Conservation (phyloP, 495 filamentous ascomycete species). For the Haplographium delicatum region DNA sequence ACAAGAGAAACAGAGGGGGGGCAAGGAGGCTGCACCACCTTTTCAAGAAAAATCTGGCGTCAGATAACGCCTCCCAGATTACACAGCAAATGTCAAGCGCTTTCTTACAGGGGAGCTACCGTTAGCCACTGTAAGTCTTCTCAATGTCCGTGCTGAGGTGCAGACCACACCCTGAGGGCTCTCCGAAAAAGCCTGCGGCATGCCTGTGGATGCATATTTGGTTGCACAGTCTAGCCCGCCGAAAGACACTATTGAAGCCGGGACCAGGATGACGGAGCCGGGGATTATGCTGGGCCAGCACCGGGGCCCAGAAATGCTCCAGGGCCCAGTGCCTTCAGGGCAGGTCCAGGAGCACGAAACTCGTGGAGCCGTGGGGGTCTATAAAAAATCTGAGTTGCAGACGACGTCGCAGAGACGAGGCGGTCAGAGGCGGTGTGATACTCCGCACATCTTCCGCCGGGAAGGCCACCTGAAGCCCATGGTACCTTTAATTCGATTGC, state of each 20-base stretch:
- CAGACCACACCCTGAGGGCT: background rate
- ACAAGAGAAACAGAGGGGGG: background rate
- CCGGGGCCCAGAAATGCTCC: no score
- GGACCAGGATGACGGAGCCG: constrained; percentile 17
- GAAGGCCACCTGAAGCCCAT: background rate
- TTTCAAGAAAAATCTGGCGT: background rate
- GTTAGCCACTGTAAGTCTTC: no score
- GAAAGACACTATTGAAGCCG: constrained; percentile 13
- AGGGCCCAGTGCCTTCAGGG: background rate
- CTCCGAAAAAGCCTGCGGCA: background rate
- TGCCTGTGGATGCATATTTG: no score
- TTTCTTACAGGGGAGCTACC: background rate
- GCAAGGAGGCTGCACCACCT: background rate
- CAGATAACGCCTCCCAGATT: constrained; percentile 3
- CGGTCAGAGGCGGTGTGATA: background rate
- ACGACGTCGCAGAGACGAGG: constrained; percentile 11
- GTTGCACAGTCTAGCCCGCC: constrained; percentile 3
- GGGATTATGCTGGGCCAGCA: constrained; percentile 3
- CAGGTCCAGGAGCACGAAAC: constrained; percentile 2
- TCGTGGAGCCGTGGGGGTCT: background rate
- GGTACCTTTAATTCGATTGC: background rate
- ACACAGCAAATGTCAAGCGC: background rate
- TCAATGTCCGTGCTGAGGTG: background rate
- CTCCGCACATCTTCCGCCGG: background rate
- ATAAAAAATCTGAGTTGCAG: background rate